phyloP scores from a whole-genome alignment of 352 stramenopile species.

The Phytophthora ohioensis region DNA sequence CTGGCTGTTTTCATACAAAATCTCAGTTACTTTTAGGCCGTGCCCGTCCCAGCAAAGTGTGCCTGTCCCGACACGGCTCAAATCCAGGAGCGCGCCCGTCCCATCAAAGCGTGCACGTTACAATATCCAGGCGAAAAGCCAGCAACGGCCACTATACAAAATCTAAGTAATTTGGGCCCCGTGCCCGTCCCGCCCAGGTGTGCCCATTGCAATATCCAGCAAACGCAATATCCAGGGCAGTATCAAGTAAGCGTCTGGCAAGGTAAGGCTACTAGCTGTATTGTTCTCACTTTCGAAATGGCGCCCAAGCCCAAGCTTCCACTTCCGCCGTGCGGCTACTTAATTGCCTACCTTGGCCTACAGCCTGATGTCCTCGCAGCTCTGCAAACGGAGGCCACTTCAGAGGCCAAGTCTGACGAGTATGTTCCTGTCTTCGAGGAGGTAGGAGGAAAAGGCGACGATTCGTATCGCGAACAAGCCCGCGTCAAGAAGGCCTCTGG shows the following conservation, averaged over 20 bases:
- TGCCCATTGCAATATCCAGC: too few relatives aligned
- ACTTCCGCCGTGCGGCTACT: background rate
- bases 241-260: too few relatives aligned
- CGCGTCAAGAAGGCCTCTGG: background rate
- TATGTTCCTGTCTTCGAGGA: slow-evolving; percentile 1
- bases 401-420: background rate
- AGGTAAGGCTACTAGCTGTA: too few relatives aligned
- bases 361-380: background rate
- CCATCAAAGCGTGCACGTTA: background rate
- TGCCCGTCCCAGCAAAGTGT: background rate
- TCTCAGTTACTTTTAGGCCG: background rate
- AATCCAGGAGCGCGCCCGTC: background rate
- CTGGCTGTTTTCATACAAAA: background rate
- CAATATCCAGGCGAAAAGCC: background rate
- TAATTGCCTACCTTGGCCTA: background rate
- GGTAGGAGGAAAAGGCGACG: background rate
- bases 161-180: too few relatives aligned
- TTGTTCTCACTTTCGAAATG: slow-evolving; percentile 2
- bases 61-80: background rate
- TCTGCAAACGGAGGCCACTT: background rate
- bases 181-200: too few relatives aligned
- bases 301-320: background rate
- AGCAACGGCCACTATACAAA: background rate
- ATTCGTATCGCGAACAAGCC: background rate
- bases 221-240: too few relatives aligned